phyloP scores from a whole-genome alignment of 208 protist species.

The Naegleria lovaniensis region DNA sequence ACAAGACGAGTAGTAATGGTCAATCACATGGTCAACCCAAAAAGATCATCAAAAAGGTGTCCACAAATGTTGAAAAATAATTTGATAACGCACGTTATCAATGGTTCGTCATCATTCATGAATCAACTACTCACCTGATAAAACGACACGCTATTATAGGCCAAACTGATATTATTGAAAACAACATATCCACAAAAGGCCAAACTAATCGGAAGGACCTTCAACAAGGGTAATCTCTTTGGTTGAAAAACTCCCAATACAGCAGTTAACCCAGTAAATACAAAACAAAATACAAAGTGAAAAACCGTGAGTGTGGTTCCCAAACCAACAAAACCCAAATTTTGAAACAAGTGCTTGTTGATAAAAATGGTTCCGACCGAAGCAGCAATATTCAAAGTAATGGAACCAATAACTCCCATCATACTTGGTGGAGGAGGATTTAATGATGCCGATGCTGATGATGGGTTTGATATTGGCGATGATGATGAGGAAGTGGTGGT shows the following conservation, averaged over 20 bases:
- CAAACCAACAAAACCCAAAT: background rate
- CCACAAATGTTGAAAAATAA: too few relatives aligned
- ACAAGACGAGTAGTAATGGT: too few relatives aligned
- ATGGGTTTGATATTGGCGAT: too few relatives aligned
- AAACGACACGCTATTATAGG: constrained; percentile 66
- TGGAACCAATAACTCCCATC: background rate
- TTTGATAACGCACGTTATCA: too few relatives aligned
- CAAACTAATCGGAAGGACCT: constrained; percentile 57
- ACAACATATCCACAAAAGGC: constrained; percentile 73
- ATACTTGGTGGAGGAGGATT: background rate
- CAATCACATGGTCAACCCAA: too few relatives aligned
- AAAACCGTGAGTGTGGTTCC: constrained; percentile 22
- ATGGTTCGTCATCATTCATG: too few relatives aligned
- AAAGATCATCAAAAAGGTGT: too few relatives aligned
- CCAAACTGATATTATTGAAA: constrained; percentile 73
- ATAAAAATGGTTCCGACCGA: constrained; percentile 17
- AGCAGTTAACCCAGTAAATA: background rate
- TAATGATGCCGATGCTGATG: background rate
- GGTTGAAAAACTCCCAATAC: constrained; percentile 36
- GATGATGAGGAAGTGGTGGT: too few relatives aligned
- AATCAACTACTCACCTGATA: constrained; percentile 51
- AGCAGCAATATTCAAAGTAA: constrained; percentile 1
- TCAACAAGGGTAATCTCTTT: constrained; percentile 45
- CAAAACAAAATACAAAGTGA: constrained; percentile 24
- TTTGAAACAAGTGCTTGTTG: constrained; percentile 18